Evolutionary conservation across 768 basidiomycete species (phyloP).

Genomic region (Lactarius psammicola): DNA sequence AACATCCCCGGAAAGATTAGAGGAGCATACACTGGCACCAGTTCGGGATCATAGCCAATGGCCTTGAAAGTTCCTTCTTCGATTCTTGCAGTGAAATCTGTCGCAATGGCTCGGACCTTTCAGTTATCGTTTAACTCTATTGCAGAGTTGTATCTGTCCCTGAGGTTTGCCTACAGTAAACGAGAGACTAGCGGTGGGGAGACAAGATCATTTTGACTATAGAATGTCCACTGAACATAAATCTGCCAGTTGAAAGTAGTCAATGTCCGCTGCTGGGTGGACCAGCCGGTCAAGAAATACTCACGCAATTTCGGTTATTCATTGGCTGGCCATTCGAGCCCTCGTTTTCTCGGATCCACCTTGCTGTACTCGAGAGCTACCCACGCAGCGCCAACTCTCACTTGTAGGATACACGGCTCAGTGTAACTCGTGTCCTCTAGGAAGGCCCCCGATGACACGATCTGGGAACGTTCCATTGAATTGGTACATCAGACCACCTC

Average conservation of each 20-base stretch:
- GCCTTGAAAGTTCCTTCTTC: conserved; percentile 61
- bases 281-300: conserved; percentile 33
- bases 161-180: conserved; percentile 66
- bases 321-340: conserved; percentile 37
- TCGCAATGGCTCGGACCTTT: conserved; percentile 72
- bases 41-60: conserved; percentile 87
- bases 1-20: conserved; percentile 63
- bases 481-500: conserved; percentile 14
- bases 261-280: background rate
- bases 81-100: conserved; percentile 73
- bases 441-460: conserved; percentile 77
- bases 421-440: conserved; percentile 96
- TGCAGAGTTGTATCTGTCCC: conserved; percentile 74
- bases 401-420: conserved; percentile 87
- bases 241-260: background rate
- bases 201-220: no score
- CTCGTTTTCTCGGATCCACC: conserved; percentile 64
- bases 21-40: conserved; percentile 55
- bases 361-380: conserved; percentile 86
- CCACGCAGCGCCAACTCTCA: conserved; percentile 96
- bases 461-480: conserved; percentile 17
- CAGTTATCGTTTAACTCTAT: conserved; percentile 47
- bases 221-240: background rate
- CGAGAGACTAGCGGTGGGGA: conserved; percentile 55
- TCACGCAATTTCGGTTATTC: conserved; percentile 83